phyloP scores from a whole-genome alignment of 2,329 filamentous ascomycete genomes.

The Trichoderma simmonsii region DNA sequence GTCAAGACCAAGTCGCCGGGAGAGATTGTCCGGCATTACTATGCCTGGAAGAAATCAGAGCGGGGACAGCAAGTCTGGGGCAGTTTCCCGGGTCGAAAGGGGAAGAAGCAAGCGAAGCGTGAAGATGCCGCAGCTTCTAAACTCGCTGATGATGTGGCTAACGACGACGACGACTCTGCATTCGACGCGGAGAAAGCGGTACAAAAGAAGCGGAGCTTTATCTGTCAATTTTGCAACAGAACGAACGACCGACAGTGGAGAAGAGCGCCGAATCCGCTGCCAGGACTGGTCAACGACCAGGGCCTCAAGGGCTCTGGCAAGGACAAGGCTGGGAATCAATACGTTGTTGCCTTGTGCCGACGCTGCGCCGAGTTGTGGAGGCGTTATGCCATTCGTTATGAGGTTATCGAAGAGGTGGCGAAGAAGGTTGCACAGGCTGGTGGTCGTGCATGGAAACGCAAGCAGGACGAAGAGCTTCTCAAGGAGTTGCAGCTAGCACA shows the following conservation, averaged over 20 bases:
- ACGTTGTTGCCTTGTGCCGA: slow-evolving; percentile 79
- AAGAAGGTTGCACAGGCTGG: slow-evolving; percentile 81
- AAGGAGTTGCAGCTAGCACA: slow-evolving; percentile 67
- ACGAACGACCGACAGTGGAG: slow-evolving; percentile 86
- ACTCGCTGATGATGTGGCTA: slow-evolving; percentile 85
- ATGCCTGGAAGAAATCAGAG: slow-evolving; percentile 95
- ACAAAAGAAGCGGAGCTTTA: slow-evolving; percentile 75
- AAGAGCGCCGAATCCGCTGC: slow-evolving; percentile 72
- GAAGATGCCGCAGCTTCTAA: slow-evolving; percentile 69
- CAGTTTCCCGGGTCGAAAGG: slow-evolving; percentile 79
- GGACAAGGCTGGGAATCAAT: slow-evolving; percentile 67
- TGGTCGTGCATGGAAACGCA: slow-evolving; percentile 79
- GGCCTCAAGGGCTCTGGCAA: slow-evolving; percentile 59
- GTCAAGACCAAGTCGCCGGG: slow-evolving; percentile 78
- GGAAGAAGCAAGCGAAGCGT: slow-evolving; percentile 80
- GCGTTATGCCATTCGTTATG: slow-evolving; percentile 93
- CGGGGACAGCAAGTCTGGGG: slow-evolving; percentile 87
- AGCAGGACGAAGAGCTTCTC: slow-evolving; percentile 85
- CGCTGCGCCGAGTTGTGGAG: slow-evolving; percentile 93
- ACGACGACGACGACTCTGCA: slow-evolving; percentile 90
- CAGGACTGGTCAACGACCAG: slow-evolving; percentile 64
- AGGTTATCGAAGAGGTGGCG: slow-evolving; percentile 84
- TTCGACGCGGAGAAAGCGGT: slow-evolving; percentile 86
- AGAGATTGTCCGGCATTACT: slow-evolving; percentile 88
- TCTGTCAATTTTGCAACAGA: slow-evolving; percentile 89